Percentiles rank a stretch among this genome's conserved stretches.
Conservation (phyloP, 805 yeast genomes). For the Sporopachydermia quercuum region DNA sequence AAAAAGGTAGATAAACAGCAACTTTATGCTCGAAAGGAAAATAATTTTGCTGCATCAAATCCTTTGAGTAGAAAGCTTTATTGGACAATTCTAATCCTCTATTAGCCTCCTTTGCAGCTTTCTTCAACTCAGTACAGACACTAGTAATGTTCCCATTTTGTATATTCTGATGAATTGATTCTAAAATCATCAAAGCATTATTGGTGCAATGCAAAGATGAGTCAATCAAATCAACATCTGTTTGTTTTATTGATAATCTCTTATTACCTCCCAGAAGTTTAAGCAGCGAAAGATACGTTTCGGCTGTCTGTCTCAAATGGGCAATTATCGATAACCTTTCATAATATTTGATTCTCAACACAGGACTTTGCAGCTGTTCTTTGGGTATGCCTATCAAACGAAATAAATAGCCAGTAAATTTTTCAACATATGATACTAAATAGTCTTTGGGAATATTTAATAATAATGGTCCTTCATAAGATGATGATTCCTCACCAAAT, state of each 20-base stretch:
- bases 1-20: conserved; percentile 81
- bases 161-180: conserved; percentile 6
- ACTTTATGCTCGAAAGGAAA: conserved; percentile 93
- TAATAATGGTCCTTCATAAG: conserved; percentile 13
- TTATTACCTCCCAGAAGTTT: conserved; percentile 55
- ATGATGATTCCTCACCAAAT: conserved; percentile 11
- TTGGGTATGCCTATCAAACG: conserved; percentile 56
- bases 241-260: conserved; percentile 71
- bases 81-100: conserved; percentile 47
- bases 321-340: conserved; percentile 42
- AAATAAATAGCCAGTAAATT: conserved; percentile 62
- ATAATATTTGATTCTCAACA: conserved; percentile 49
- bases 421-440: conserved; percentile 43
- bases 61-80: conserved; percentile 80
- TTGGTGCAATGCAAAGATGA: conserved; percentile 31
- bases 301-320: conserved; percentile 46
- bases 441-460: conserved; percentile 21
- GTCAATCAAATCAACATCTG: conserved; percentile 44
- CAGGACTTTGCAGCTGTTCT: conserved; percentile 36
- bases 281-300: conserved; percentile 58
- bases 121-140: conserved; percentile 19
- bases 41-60: conserved; percentile 89
- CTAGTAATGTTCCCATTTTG: neutral
- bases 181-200: conserved; percentile 20
- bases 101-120: conserved; percentile 27